These are phyloP conservation scores for Vickermania spadyakhi DNA, from an alignment of 208 protist species.

Conservation along the genomic window DNA sequence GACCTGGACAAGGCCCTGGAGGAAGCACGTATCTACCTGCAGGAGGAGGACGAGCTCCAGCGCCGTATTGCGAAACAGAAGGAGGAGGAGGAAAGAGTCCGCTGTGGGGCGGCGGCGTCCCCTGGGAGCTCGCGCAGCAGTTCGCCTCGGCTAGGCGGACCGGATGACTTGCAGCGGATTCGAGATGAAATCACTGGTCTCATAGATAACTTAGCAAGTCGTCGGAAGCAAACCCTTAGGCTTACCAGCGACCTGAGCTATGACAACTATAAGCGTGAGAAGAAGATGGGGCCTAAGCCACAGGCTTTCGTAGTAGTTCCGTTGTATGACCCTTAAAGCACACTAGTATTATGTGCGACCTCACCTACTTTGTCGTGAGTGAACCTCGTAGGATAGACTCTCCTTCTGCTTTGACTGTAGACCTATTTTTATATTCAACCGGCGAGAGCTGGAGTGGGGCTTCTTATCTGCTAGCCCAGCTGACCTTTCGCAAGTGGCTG, in stretches of 20 bases:
- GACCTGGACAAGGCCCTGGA: background rate
- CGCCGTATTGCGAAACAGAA: background rate
- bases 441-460: too few species aligned
- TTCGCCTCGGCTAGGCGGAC: background rate
- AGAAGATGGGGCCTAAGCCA: background rate
- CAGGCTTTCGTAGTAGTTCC: background rate
- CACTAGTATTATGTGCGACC: too few species aligned
- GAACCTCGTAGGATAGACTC: too few species aligned
- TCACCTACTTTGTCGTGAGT: too few species aligned
- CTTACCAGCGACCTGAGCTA: background rate
- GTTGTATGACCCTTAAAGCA: background rate
- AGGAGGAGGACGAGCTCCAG: background rate
- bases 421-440: too few species aligned
- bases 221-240: background rate
- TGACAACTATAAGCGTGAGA: background rate
- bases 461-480: too few species aligned
- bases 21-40: background rate
- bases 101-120: background rate
- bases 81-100: background rate
- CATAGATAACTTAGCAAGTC: background rate
- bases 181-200: background rate
- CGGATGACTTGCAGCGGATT: background rate
- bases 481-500: too few species aligned
- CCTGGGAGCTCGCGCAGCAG: background rate
- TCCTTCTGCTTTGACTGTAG: too few species aligned